These are phyloP conservation scores for Penicillium hordei DNA, from an alignment of 2,329 filamentous ascomycete genomes.

Conservation along the genomic window DNA sequence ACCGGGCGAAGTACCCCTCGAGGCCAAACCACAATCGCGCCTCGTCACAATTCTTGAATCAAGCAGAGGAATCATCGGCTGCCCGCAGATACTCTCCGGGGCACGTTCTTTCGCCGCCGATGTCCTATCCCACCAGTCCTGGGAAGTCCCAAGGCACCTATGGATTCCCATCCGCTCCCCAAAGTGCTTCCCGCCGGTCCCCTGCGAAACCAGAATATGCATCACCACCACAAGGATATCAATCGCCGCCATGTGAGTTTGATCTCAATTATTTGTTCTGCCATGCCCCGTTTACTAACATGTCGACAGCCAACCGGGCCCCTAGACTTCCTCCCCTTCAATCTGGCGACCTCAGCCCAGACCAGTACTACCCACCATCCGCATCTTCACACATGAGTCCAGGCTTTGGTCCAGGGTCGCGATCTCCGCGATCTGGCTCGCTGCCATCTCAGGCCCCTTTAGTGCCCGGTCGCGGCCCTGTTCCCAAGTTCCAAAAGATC, in stretches of 20 bases:
- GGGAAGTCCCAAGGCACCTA: slow-evolving; percentile 54
- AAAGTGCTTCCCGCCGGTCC: slow-evolving; percentile 66
- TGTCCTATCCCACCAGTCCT: slow-evolving; percentile 70
- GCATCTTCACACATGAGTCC: slow-evolving; percentile 70
- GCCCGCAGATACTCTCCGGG: slow-evolving; percentile 95
- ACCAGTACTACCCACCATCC: slow-evolving; percentile 71
- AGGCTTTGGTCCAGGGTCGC: slow-evolving; percentile 55
- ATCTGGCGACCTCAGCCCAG: slow-evolving; percentile 64
- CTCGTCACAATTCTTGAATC: slow-evolving; percentile 70
- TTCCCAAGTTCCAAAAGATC: slow-evolving; percentile 85
- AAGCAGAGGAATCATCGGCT: slow-evolving; percentile 71
- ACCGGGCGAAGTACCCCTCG: slow-evolving; percentile 80
- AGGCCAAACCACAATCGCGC: slow-evolving; percentile 69
- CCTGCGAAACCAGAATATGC: slow-evolving; percentile 66
- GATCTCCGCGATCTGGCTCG: slow-evolving; percentile 49
- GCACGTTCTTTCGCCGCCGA: slow-evolving; percentile 79
- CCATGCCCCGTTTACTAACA: slow-evolving; percentile 11
- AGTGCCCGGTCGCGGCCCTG: slow-evolving; percentile 59
- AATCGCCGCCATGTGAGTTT: slow-evolving; percentile 58
- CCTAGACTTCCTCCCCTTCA: slow-evolving; percentile 75
- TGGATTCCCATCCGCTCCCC: slow-evolving; percentile 52
- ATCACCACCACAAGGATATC: slow-evolving; percentile 58
- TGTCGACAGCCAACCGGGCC: slow-evolving; percentile 46
- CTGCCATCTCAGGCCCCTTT: slow-evolving; percentile 46
- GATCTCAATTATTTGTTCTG: background rate